Evolutionary conservation across 176 grass and related monocot species (phyloP).

Genomic region (bread wheat (Triticum aestivum)): DNA sequence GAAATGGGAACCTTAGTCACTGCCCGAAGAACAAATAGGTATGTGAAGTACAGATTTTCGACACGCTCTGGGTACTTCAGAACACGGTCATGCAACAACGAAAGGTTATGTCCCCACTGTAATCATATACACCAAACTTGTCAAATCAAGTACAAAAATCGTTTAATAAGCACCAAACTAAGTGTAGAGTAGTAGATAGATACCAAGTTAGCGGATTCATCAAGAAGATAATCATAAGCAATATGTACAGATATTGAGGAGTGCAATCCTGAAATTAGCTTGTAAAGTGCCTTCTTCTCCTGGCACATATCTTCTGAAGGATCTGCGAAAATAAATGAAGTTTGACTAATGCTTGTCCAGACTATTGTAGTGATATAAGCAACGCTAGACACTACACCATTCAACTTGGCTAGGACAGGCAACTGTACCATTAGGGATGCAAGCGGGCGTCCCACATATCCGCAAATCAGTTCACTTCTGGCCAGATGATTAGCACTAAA

Average conservation of each 20-base stretch:
- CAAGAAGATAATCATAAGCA: constrained; percentile 85
- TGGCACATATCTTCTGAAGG: constrained; percentile 84
- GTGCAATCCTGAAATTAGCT: constrained; percentile 95
- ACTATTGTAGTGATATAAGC: constrained; percentile 9
- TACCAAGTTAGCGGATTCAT: constrained; percentile 65
- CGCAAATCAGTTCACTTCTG: too few relatives aligned
- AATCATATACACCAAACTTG: constrained; percentile 24
- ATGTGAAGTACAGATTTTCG: constrained; percentile 85
- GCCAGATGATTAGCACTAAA: too few relatives aligned
- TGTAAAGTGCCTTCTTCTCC: constrained; percentile 88
- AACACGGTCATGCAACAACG: constrained; percentile 81
- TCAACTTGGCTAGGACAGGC: not conserved
- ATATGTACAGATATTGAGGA: constrained; percentile 98
- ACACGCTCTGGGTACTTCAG: constrained; percentile 84
- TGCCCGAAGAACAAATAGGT: constrained; percentile 94
- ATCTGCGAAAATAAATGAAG: constrained; percentile 52
- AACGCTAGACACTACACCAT: not conserved
- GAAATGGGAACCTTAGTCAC: constrained; percentile 74
- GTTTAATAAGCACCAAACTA: constrained; percentile 13
- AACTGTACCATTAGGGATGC: not conserved
- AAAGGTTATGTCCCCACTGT: constrained; percentile 89
- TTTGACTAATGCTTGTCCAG: not conserved
- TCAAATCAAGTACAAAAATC: constrained; percentile 23
- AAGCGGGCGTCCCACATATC: too few relatives aligned
- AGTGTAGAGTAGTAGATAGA: not conserved